Percentiles rank a stretch among this genome's conserved stretches.
Evolutionary conservation across 2,329 filamentous ascomycete species (phyloP).

Genomic region (Clarireedia hainanense): DNA sequence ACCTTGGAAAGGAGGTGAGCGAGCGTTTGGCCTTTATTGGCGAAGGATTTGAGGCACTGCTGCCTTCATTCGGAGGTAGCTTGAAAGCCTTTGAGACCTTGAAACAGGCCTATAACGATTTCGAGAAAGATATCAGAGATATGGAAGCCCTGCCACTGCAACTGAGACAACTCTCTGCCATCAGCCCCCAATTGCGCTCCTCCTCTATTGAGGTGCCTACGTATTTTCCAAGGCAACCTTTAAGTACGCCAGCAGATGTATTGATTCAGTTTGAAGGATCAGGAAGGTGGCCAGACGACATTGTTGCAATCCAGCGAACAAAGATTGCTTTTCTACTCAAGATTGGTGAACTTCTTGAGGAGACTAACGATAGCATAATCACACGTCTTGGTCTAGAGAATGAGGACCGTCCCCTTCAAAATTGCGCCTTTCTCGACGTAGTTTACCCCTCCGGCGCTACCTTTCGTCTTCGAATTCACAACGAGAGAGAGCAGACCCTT

Average conservation of each 20-base stretch:
- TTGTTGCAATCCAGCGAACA: constrained; percentile 83
- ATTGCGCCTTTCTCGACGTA: constrained; percentile 77
- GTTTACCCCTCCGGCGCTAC: constrained; percentile 61
- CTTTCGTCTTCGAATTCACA: constrained; percentile 82
- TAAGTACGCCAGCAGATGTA: constrained; percentile 60
- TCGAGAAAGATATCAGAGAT: constrained; percentile 70
- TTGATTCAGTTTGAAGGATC: constrained; percentile 91
- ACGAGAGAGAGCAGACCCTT: constrained; percentile 76
- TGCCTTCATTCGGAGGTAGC: constrained; percentile 31
- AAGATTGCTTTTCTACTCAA: constrained; percentile 81
- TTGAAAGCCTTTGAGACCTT: constrained; percentile 57
- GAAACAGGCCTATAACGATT: constrained; percentile 59
- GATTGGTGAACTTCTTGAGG: constrained; percentile 56
- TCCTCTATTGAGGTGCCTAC: constrained; percentile 52
- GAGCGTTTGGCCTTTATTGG: constrained; percentile 35
- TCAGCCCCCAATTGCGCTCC: constrained; percentile 66
- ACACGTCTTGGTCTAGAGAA: constrained; percentile 78
- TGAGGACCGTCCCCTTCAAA: constrained; percentile 56
- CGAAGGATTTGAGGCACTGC: constrained; percentile 37
- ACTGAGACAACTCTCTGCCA: constrained; percentile 69
- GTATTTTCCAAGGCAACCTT: constrained; percentile 31
- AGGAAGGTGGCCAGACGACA: constrained; percentile 85
- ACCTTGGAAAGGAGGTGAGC: constrained; percentile 51
- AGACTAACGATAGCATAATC: constrained; percentile 50
- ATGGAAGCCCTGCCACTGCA: constrained; percentile 83